phyloP scores from a whole-genome alignment of 169 alveolate species.

The Theileria equi region DNA sequence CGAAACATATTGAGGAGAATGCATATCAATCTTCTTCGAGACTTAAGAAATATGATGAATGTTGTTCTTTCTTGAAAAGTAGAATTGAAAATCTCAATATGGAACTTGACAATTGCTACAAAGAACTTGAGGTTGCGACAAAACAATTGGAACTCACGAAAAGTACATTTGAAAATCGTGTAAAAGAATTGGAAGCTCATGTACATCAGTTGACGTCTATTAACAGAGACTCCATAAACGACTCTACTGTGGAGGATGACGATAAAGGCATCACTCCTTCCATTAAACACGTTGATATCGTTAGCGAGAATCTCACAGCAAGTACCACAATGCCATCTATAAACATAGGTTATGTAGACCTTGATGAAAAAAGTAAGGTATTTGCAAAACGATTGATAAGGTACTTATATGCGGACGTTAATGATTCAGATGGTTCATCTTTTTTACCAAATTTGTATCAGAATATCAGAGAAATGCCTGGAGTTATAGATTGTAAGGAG shows the following conservation, averaged over 20 bases:
- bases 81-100: not conserved
- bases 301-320: not conserved
- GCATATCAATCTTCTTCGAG: not conserved
- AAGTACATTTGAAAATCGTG: not conserved
- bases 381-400: conserved; percentile 1
- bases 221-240: not conserved
- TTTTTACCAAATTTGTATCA: conserved; percentile 35
- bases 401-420: conserved; percentile 8
- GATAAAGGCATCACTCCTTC: not conserved
- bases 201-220: not conserved
- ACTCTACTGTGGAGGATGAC: not conserved
- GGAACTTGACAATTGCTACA: not conserved
- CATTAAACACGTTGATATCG: not conserved
- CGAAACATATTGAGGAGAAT: not conserved
- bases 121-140: not conserved
- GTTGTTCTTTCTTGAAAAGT: not conserved
- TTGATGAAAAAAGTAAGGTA: not conserved
- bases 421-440: not conserved
- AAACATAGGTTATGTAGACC: not conserved
- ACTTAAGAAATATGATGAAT: not conserved
- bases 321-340: conserved; percentile 26
- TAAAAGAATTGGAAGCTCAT: not conserved
- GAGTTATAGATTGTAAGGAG: conserved; percentile 15
- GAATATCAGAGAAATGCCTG: conserved; percentile 4
- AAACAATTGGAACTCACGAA: not conserved